These are phyloP conservation scores for Cucurbita pepo DNA, from an alignment of 306 rosid genomes.

Conservation along the genomic window DNA sequence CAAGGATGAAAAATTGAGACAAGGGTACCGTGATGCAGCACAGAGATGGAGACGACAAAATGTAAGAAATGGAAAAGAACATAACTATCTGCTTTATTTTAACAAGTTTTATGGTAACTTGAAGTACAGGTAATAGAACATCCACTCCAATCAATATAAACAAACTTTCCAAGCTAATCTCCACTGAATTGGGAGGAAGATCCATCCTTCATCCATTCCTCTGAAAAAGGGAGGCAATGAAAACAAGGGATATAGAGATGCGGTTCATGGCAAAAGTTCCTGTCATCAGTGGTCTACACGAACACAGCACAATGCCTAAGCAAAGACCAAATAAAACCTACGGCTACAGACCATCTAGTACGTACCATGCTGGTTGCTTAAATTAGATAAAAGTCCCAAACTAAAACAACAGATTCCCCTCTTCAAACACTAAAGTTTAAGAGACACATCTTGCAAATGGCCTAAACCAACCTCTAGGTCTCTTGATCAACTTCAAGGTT, in stretches of 20 bases:
- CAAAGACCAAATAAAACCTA: not conserved
- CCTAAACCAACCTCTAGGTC: conserved; percentile 9
- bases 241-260: not conserved
- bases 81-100: too few relatives aligned
- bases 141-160: too few relatives aligned
- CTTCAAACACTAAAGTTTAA: conserved; percentile 1
- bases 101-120: too few relatives aligned
- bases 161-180: too few relatives aligned
- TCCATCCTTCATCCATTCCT: not conserved
- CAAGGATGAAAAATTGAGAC: too few relatives aligned
- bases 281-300: not conserved
- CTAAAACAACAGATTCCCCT: conserved; percentile 1
- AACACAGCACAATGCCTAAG: not conserved
- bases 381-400: too few relatives aligned
- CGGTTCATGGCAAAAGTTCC: not conserved
- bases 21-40: too few relatives aligned
- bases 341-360: not conserved
- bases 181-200: too few relatives aligned
- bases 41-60: too few relatives aligned
- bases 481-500: conserved; percentile 45
- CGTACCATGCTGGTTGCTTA: not conserved
- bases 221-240: not conserved
- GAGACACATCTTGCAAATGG: not conserved
- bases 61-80: too few relatives aligned
- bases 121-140: too few relatives aligned